Percentiles rank a stretch among this genome's conserved stretches.
These are phyloP conservation scores for Eutypella sp. DNA, from an alignment of 2,329 filamentous ascomycete species.

Conservation along the genomic window DNA sequence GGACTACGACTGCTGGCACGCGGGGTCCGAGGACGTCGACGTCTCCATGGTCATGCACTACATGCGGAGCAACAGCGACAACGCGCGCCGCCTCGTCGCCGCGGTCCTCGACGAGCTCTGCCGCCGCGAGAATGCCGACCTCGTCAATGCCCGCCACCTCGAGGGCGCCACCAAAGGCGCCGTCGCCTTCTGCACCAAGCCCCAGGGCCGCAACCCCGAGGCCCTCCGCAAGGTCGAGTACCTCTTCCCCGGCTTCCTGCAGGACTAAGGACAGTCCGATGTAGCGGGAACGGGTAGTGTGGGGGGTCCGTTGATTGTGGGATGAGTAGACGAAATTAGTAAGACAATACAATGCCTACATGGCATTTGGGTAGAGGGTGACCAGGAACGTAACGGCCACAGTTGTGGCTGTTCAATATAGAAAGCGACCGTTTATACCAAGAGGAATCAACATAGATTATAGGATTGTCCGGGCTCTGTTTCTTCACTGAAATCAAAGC, in stretches of 20 bases:
- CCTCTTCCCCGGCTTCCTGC: conserved; percentile 79
- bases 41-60: conserved; percentile 96
- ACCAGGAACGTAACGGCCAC: no score
- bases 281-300: no score
- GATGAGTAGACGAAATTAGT: no score
- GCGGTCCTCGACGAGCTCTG: conserved; percentile 83
- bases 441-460: no score
- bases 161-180: conserved; percentile 72
- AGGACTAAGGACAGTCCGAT: conserved; percentile 31
- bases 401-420: no score
- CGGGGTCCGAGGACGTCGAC: conserved; percentile 74
- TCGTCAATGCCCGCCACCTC: conserved; percentile 77
- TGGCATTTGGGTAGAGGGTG: no score
- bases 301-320: no score
- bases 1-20: conserved; percentile 98
- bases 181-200: conserved; percentile 76
- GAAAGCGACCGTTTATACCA: no score
- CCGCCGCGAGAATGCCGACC: conserved; percentile 68
- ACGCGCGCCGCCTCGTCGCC: conserved; percentile 78
- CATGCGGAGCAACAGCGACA: conserved; percentile 89
- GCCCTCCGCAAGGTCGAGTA: conserved; percentile 77
- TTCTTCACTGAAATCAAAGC: no score
- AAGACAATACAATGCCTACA: no score
- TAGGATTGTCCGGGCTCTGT: no score
- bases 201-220: conserved; percentile 65